Base-by-base conservation (phyloP, 495 filamentous ascomycete species). In the Filosporella fistucella region DNA sequence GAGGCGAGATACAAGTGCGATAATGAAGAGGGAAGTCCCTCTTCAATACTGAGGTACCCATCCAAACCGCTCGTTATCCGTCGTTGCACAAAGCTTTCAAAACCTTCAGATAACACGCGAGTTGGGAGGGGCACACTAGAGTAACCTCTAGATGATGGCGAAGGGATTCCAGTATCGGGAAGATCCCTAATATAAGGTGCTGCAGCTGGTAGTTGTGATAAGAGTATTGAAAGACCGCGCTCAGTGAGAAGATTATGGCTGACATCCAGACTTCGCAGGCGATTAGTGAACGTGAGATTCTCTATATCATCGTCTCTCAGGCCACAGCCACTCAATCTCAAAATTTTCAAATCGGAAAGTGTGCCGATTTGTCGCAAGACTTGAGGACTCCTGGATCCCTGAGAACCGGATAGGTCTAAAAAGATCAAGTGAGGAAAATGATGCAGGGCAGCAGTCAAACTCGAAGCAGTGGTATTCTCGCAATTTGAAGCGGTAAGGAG, bases 391-490 rank as follows among this genome's bases (percentile, higher is more conserved):
- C 72, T 71, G 12, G 76, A 76, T 5, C 77, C 66, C n/a, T 58
- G 66, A 1, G 80, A 81, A 45, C 71, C 74, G 1, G 81, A 84
- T 12, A 85, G 58, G 58, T 85, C 80, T 17, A 85, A 64, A 52
- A 78, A 83, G 4, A 76, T 67, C 28, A 85, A 60, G 24, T 64
- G 56, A 1, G 77, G 75, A 39, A 85, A 78, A 6, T 67, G 69
- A 20, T 64, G 41, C 4, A 85, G 55, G 6, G 75, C 74, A 45
- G 76, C 68, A 12, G 69, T 67, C 16, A 85, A 62, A 5, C 78
- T 71, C 16, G 56, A 57, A 0, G 73, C 74, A 1, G 79, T 84
- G 2, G 76, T 71, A 43, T 83, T 84, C 0, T 69, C 63, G 55
- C 82, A 82, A 16, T 67, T 51, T 4, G 78, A 73, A 4, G 81